Evolutionary conservation across 2,329 filamentous ascomycete genomes (phyloP).

Genomic region (Chrysosporium queenslandicum): DNA sequence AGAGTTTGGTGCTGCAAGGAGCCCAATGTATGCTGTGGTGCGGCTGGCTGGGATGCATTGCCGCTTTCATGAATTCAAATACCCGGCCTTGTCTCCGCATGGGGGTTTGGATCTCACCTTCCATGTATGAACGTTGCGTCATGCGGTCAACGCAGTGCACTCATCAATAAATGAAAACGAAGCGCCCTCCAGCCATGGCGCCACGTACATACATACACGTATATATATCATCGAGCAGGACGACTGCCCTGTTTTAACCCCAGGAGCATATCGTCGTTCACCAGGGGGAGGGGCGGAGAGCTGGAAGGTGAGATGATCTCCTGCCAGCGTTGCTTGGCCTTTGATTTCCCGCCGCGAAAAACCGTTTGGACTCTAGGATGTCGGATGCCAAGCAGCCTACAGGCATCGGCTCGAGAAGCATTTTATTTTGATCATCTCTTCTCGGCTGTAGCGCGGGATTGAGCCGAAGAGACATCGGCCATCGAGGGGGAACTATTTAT

Average conservation of each 20-base stretch:
- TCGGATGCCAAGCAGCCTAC: too few relatives aligned
- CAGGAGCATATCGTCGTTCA: neutral
- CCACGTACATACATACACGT: neutral
- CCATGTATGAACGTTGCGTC: neutral
- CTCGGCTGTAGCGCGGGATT: too few relatives aligned
- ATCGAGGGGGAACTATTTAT: neutral
- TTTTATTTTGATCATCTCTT: too few relatives aligned
- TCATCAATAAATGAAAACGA: neutral
- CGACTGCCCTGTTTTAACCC: neutral
- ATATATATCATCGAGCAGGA: neutral
- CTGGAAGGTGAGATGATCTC: neutral
- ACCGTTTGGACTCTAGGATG: too few relatives aligned
- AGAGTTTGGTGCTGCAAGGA: neutral
- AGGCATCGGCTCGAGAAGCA: too few relatives aligned
- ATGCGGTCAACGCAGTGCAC: neutral
- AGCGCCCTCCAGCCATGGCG: neutral
- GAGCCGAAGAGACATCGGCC: neutral
- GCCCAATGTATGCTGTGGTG: neutral
- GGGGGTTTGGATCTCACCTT: neutral
- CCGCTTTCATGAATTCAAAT: neutral
- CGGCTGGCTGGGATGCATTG: neutral
- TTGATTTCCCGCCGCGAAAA: neutral
- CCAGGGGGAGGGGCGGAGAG: neutral
- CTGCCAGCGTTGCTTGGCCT: neutral
- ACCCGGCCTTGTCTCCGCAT: neutral